phyloP scores from a whole-genome alignment of 2,329 filamentous ascomycete species.

The Exophiala sideris region DNA sequence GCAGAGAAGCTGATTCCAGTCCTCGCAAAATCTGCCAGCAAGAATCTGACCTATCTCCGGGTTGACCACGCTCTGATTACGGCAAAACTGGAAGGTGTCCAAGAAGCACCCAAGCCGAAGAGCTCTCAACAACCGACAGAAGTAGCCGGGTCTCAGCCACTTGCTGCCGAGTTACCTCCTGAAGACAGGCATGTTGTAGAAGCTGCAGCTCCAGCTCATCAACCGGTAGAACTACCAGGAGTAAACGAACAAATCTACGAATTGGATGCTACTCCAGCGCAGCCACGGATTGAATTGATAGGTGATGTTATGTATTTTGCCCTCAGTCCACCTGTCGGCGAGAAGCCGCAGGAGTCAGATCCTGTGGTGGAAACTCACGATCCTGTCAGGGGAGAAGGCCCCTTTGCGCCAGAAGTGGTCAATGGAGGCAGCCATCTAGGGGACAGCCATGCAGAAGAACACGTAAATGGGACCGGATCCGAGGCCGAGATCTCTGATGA shows the following conservation, averaged over 20 bases:
- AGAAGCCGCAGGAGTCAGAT: constrained; percentile 31
- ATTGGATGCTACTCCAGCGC: constrained; percentile 35
- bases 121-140: constrained; percentile 10
- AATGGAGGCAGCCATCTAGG: background rate
- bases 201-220: constrained; percentile 19
- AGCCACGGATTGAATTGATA: constrained; percentile 36
- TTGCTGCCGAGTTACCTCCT: constrained; percentile 31
- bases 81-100: constrained; percentile 33
- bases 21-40: constrained; percentile 45
- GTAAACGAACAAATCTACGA: constrained; percentile 36
- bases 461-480: constrained; percentile 1
- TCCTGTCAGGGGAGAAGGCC: constrained; percentile 27
- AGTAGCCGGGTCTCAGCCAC: constrained; percentile 17
- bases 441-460: constrained; percentile 16
- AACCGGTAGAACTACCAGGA: constrained; percentile 35
- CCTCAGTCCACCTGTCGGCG: constrained; percentile 34
- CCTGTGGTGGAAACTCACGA: constrained; percentile 18
- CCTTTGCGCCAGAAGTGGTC: constrained; percentile 28
- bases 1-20: constrained; percentile 55
- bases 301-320: constrained; percentile 35
- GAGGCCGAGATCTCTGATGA: constrained; percentile 23
- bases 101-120: constrained; percentile 7
- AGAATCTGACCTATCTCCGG: constrained; percentile 52
- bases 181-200: constrained; percentile 33
- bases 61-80: constrained; percentile 56